Percentiles rank a stretch among this genome's conserved stretches.
Conservation (phyloP, 768 basidiomycete genomes). For the Kwoniella europaea region DNA sequence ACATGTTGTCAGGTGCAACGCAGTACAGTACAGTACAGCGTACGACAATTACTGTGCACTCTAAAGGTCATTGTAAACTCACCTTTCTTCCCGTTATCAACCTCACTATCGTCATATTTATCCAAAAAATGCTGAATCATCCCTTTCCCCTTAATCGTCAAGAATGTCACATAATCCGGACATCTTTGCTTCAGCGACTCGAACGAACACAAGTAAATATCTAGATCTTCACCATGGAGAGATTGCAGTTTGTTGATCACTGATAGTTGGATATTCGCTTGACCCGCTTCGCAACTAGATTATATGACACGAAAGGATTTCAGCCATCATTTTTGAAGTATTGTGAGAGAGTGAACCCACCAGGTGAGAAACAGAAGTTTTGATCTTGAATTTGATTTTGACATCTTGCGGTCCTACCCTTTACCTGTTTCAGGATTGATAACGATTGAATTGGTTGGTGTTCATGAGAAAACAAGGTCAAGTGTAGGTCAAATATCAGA, state of each 20-base stretch:
- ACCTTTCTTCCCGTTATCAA: background rate
- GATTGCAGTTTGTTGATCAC: conserved; percentile 17
- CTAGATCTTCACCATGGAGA: conserved; percentile 19
- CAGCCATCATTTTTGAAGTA: too few species aligned
- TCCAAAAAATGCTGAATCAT: conserved; percentile 11
- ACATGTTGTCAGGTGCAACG: too few species aligned
- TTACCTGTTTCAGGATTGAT: too few species aligned
- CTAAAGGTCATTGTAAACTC: background rate
- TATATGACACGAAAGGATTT: too few species aligned
- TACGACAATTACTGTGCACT: too few species aligned
- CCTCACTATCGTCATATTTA: conserved; percentile 1
- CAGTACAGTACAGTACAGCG: too few species aligned
- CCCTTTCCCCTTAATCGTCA: conserved; percentile 8
- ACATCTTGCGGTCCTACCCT: background rate
- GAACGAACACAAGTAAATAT: conserved; percentile 21
- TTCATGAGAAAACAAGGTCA: too few species aligned
- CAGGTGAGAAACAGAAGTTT: background rate
- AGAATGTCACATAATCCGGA: conserved; percentile 19
- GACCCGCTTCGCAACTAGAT: conserved; percentile 31
- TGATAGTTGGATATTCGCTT: conserved; percentile 19
- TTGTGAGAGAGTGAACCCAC: too few species aligned
- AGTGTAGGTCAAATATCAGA: too few species aligned
- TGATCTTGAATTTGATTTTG: background rate
- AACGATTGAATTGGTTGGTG: too few species aligned
- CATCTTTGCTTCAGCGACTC: background rate